Base-by-base conservation (phyloP, 805 yeast species). In the Pichia thaimueangensis region DNA sequence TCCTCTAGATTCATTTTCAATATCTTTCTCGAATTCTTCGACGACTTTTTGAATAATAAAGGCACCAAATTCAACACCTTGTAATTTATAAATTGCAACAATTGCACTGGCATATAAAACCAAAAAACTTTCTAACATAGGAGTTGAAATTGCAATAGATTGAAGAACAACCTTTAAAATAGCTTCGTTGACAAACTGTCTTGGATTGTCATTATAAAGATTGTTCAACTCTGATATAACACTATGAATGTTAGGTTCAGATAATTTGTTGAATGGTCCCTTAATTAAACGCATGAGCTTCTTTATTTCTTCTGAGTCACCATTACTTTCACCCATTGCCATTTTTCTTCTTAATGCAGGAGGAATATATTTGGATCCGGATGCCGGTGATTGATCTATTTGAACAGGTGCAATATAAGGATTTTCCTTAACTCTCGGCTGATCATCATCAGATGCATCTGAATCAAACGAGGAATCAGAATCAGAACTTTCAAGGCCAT, bases 61-160 rank as follows among this genome's bases (percentile, higher is more conserved):
- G 0, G 97, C 98, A 46, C 96, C 97, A 59, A 87, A 83, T 48
- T 87, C 96, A 30, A 80, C 76, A 17, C 98, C 97, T 51, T 85
- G 84, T 17, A 80, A 55, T 47, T 84, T 73, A 63, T 84, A 87
- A 20, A 93, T 59, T 1, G 95, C 82, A 19, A 80, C 80, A 2
- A 81, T 74, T 7, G 87, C 69, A 6, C 87, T 81, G 1, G 95
- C 83, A 59, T 91, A 89, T 25, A 86, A 69, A 47, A 83, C 74
- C 30, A 89, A 76, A 58, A 87, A 86, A 1, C 84, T 76, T 49
- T 89, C 97, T 37, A 87, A 64, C 38, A 88, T 63, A 36, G 83
- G 73, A 4, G 82, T 80, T 23, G 80, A 82, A 24, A 73, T 70
- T 38, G 67, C 64, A 12, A 88, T 72, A 48, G 86, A 78, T 25